These are phyloP conservation scores for Tuber aestivum DNA, from an alignment of 495 filamentous ascomycete genomes.

Conservation along the genomic window DNA sequence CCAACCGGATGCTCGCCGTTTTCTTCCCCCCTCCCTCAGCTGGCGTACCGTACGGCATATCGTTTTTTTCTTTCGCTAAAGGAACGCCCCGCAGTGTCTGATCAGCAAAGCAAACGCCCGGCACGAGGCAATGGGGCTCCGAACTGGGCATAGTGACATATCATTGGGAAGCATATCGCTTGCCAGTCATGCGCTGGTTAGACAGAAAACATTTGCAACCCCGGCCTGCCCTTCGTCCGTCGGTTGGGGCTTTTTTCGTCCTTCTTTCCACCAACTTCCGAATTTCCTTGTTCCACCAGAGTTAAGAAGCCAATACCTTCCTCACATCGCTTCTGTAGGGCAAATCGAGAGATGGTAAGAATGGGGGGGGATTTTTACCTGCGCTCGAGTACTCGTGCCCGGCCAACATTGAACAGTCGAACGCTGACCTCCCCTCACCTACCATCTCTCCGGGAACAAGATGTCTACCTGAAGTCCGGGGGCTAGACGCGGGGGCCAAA, in stretches of 20 bases:
- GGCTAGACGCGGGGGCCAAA: conserved; percentile 18
- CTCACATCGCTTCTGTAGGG: not conserved
- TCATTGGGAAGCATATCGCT: not conserved
- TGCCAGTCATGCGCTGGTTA: not conserved
- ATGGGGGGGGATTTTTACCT: not conserved
- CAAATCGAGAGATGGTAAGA: conserved; percentile 1
- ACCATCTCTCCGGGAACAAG: conserved; percentile 18
- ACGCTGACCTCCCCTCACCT: conserved; percentile 20
- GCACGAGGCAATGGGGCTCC: not conserved
- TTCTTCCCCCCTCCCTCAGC: not conserved
- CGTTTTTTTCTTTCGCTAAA: not conserved
- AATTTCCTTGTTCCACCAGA: conserved; percentile 19
- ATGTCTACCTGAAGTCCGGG: not conserved
- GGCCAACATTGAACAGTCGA: not conserved
- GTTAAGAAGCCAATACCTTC: not conserved
- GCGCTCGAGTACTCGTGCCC: not conserved
- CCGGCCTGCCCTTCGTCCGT: not conserved
- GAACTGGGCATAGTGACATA: not conserved
- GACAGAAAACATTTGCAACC: not conserved
- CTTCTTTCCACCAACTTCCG: conserved; percentile 18
- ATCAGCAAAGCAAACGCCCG: conserved; percentile 4
- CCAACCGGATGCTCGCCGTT: conserved; percentile 4
- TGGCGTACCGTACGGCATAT: not conserved
- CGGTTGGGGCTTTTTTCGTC: conserved; percentile 14
- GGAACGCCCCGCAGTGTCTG: conserved; percentile 1